Percentiles rank a stretch among this genome's conserved stretches.
Conservation (phyloP, 495 filamentous ascomycete genomes). For the Penicillium malachiteum region DNA sequence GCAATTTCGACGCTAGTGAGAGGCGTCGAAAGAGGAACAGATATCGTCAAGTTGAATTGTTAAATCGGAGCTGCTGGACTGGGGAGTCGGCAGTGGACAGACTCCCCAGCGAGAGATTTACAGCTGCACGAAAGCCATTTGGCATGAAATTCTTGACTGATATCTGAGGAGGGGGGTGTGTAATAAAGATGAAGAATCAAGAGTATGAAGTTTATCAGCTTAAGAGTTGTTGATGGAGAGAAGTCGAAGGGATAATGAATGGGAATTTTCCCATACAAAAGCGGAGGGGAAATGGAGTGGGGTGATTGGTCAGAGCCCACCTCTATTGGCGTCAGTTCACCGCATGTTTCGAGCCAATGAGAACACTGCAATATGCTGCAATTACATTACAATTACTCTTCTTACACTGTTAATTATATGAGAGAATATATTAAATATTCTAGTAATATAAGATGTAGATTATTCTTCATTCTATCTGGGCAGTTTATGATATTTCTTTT, state of each 20-base stretch:
- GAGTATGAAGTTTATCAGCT: slow-evolving; percentile 24
- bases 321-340: slow-evolving; percentile 39
- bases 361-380: not conserved
- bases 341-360: slow-evolving; percentile 34
- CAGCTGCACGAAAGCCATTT: slow-evolving; percentile 89
- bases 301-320: slow-evolving; percentile 29
- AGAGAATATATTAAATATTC: not conserved
- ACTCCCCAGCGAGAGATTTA: slow-evolving; percentile 81
- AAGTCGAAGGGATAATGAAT: slow-evolving; percentile 23
- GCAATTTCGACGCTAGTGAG: slow-evolving; percentile 46
- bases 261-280: slow-evolving; percentile 32
- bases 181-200: slow-evolving; percentile 16
- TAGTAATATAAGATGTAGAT: not conserved
- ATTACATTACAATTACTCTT: not conserved
- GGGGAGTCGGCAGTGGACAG: slow-evolving; percentile 65
- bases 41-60: slow-evolving; percentile 79
- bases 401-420: no score
- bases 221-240: slow-evolving; percentile 33
- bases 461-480: not conserved
- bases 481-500: no score
- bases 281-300: slow-evolving; percentile 15
- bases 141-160: slow-evolving; percentile 77
- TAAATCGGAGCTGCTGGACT: slow-evolving; percentile 72
- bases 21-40: slow-evolving; percentile 56
- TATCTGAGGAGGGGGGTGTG: slow-evolving; percentile 51